These are phyloP conservation scores for Tuber calosporum DNA, from an alignment of 495 filamentous ascomycete genomes.

Conservation along the genomic window DNA sequence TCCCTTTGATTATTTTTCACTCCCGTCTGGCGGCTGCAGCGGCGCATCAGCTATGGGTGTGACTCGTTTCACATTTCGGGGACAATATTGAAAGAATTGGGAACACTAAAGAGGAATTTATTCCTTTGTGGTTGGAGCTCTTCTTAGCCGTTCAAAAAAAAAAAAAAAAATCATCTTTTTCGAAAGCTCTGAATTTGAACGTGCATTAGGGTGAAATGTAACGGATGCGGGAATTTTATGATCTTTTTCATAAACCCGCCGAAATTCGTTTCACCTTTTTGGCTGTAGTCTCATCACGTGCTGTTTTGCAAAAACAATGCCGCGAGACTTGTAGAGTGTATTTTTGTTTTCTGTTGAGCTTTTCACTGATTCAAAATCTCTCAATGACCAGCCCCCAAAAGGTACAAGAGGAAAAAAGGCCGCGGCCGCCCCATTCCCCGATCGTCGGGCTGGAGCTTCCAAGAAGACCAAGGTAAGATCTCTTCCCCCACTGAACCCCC, in stretches of 20 bases:
- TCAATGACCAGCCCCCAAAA: slow-evolving; percentile 98
- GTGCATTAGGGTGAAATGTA: slow-evolving; percentile 4
- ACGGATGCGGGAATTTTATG: slow-evolving; percentile 11
- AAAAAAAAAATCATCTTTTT: slow-evolving; percentile 10
- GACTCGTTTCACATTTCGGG: slow-evolving; percentile 18
- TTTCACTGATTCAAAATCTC: slow-evolving; percentile 49
- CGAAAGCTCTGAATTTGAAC: slow-evolving; percentile 14
- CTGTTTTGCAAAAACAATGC: slow-evolving; percentile 36
- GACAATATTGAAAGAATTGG: slow-evolving; percentile 18
- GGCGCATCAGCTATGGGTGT: slow-evolving; percentile 19
- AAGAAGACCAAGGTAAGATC: slow-evolving; percentile 79
- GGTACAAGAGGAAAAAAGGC: slow-evolving; percentile 75
- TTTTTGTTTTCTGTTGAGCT: slow-evolving; percentile 64
- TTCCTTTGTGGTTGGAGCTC: slow-evolving; percentile 3
- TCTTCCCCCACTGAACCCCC: neutral
- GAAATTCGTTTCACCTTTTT: slow-evolving; percentile 17
- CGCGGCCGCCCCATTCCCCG: slow-evolving; percentile 92
- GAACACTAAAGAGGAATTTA: neutral
- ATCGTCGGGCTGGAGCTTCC: slow-evolving; percentile 73
- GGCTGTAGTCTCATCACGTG: slow-evolving; percentile 41
- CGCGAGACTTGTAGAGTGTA: slow-evolving; percentile 51
- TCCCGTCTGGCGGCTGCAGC: slow-evolving; percentile 18
- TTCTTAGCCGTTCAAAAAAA: slow-evolving; percentile 25
- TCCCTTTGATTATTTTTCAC: slow-evolving; percentile 4
- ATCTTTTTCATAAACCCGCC: slow-evolving; percentile 13